Percentiles rank a stretch among this genome's conserved stretches.
Conservation (phyloP, 2,329 filamentous ascomycete species). For the Colletotrichum plurivorum region DNA sequence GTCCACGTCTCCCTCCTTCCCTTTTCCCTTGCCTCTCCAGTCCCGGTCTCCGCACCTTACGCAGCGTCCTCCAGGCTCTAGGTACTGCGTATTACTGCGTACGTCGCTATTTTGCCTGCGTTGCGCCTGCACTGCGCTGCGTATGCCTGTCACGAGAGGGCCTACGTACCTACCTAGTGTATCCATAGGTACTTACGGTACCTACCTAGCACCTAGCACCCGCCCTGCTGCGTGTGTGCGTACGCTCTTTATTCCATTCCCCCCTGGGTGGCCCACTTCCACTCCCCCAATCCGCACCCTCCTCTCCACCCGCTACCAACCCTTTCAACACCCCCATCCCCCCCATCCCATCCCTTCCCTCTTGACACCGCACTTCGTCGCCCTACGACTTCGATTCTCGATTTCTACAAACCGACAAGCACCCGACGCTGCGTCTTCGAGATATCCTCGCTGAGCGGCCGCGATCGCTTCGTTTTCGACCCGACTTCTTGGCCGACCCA, state of each 20-base stretch:
- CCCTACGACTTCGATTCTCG: constrained; percentile 34
- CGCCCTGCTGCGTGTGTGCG: constrained; percentile 24
- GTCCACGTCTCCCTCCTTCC: constrained; percentile 16
- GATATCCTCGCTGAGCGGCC: constrained; percentile 3
- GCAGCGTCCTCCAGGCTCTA: no score
- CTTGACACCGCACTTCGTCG: constrained; percentile 31
- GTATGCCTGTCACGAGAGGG: constrained; percentile 2
- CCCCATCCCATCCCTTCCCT: constrained; percentile 38
- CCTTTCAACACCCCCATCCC: constrained; percentile 41
- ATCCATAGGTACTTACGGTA: not conserved
- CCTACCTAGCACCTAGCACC: no score
- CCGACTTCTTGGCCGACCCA: not conserved
- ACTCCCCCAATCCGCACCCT: constrained; percentile 37
- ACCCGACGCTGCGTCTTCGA: constrained; percentile 14
- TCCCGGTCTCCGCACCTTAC: constrained; percentile 6
- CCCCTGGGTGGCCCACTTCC: constrained; percentile 32
- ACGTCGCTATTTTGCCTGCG: constrained; percentile 9
- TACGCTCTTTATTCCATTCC: constrained; percentile 31
- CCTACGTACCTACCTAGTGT: no score
- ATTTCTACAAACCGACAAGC: constrained; percentile 34
- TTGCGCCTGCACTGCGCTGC: constrained; percentile 3
- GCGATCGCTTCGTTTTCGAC: constrained; percentile 27
- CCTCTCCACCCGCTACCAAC: constrained; percentile 41
- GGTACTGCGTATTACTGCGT: not conserved
- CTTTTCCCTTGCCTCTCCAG: constrained; percentile 21